Base-by-base conservation (phyloP, 2,329 filamentous ascomycete species). In the Cercospora nicotianae region DNA sequence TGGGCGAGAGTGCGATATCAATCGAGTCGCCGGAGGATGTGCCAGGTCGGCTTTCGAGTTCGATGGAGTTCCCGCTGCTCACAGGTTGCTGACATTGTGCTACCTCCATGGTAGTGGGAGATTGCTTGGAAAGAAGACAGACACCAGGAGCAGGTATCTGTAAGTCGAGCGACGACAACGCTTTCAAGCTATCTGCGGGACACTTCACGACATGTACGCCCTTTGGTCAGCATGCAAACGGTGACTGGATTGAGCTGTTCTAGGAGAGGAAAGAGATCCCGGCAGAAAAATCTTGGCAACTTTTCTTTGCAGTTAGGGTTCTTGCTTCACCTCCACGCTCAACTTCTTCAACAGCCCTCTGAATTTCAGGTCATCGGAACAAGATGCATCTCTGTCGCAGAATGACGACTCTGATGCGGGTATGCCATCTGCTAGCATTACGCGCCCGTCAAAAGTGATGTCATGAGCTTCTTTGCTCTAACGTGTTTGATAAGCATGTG, bases 161-260 rank as follows among this genome's bases (percentile, higher is more conserved):
- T 26, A 7, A 16, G 2, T 4, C 13, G 23, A 9, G 8, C n/a
- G 48, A 55, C 5, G 3, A 3, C 12, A 13, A 55, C 48, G 20
- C 13, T 9, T 28, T 9, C 23, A 55, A 30, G 48, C 48, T 26
- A 55, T 26, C 20, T 28, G 16, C 8, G n/a, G 16, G 30, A 7
- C 16, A 20, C 9, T 36, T n/a, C 31, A 36, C 31, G 16, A 26
- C 16, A 18, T 18, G n/a, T 36, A 59, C 55, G 55, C 55, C 55
- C 55, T 59, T 59, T 59, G 55, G 55, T 59, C 55, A 59, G 55
- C 55, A 23, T 31, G 55, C 55, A 33, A n/a, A 31, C 16, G 28
- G 31, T 33, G 55, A 36, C 53, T 28, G 28, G 53, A 57, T 28
- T 16, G 45, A 48, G n/a, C 20, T 31, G 8, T 59, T 36, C 55